Evolutionary conservation across 2,329 filamentous ascomycete genomes (phyloP).

Genomic region (Akanthomyces dipterigenus): DNA sequence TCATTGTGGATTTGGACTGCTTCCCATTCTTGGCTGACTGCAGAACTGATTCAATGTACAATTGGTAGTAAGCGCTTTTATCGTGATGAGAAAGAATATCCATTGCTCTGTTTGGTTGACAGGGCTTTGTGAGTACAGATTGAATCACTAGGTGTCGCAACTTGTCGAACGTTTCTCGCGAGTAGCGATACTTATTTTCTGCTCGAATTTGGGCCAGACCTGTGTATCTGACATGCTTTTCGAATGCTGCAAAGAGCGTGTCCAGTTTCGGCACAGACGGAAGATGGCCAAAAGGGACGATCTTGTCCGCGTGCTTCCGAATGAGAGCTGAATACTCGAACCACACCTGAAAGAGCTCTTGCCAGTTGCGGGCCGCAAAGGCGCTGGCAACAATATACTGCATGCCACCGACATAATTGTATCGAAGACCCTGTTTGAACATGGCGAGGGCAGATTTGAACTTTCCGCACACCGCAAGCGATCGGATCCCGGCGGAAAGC

Average conservation of each 20-base stretch:
- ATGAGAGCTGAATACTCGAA: conserved; percentile 23
- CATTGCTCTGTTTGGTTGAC: conserved; percentile 26
- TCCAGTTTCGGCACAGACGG: conserved; percentile 23
- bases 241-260: conserved; percentile 27
- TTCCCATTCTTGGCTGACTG: conserved; percentile 21
- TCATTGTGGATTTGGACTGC: conserved; percentile 23
- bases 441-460: conserved; percentile 30
- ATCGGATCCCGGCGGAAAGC: conserved; percentile 34
- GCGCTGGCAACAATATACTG: conserved; percentile 37
- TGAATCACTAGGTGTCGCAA: conserved; percentile 24
- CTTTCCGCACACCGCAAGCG: conserved; percentile 36
- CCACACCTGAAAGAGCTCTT: conserved; percentile 31
- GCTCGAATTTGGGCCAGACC: conserved; percentile 18
- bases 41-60: conserved; percentile 33
- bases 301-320: background rate
- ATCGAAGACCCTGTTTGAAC: conserved; percentile 33
- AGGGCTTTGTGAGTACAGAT: conserved; percentile 26
- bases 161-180: conserved; percentile 19
- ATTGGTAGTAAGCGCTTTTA: conserved; percentile 35
- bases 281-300: conserved; percentile 18
- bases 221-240: conserved; percentile 24
- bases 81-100: conserved; percentile 34
- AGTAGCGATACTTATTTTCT: conserved; percentile 18
- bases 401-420: conserved; percentile 31
- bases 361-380: conserved; percentile 32